A percentile compares a stretch with the other conserved stretches of the same genome.
Evolutionary conservation across 495 filamentous ascomycete species (phyloP).

Genomic region (Apiosordaria backusii): DNA sequence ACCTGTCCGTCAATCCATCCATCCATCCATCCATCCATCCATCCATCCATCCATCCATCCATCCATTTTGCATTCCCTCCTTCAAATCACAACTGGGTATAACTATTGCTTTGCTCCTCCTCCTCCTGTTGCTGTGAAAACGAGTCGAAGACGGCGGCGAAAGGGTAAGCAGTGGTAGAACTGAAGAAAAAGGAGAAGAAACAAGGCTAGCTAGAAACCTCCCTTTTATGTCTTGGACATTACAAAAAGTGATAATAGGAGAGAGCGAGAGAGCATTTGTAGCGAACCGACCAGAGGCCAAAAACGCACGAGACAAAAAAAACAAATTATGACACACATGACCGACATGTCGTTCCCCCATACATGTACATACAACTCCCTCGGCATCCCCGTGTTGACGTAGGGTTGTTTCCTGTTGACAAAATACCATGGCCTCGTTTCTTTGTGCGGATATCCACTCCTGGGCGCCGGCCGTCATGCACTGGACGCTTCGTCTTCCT

Average conservation of each 20-base stretch:
- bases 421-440: not conserved
- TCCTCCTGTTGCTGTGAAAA: not conserved
- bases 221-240: constrained; percentile 8
- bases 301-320: not conserved
- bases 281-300: not conserved
- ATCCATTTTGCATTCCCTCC: not conserved
- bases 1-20: not conserved
- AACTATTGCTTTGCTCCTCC: not conserved
- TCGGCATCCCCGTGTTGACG: not conserved
- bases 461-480: not conserved
- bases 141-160: not conserved
- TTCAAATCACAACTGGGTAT: not conserved
- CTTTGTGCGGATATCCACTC: not conserved
- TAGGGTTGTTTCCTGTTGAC: not conserved
- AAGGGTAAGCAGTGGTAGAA: not conserved
- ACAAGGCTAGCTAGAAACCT: constrained; percentile 1
- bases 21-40: too few species aligned
- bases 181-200: not conserved
- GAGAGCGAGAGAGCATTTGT: not conserved
- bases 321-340: constrained; percentile 5
- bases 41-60: not conserved
- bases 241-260: not conserved
- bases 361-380: not conserved
- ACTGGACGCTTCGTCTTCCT: not conserved
- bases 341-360: not conserved